Conservation (phyloP, 176 grass and related monocot genomes). For the Poa pratensis region DNA sequence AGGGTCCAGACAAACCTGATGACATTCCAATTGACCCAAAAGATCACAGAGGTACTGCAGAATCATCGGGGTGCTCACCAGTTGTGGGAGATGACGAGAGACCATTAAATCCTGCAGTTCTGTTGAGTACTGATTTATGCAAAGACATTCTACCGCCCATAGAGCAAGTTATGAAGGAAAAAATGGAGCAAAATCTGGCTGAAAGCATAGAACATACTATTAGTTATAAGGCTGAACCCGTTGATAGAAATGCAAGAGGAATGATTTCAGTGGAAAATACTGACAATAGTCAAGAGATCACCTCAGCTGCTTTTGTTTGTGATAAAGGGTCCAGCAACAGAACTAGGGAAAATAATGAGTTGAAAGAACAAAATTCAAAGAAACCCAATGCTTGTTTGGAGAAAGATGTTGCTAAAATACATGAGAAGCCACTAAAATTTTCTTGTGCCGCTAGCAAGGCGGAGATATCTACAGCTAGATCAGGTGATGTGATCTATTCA, state of each 20-base stretch:
- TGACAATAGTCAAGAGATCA: conserved; percentile 5
- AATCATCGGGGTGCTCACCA: conserved; percentile 28
- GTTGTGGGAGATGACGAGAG: conserved; percentile 13
- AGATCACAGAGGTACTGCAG: not conserved
- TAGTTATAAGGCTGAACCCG: conserved; percentile 11
- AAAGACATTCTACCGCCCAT: not conserved
- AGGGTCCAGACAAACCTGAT: not conserved
- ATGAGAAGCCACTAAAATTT: conserved; percentile 26
- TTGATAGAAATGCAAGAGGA: conserved; percentile 12
- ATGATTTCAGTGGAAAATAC: conserved; percentile 29
- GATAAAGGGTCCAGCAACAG: not conserved
- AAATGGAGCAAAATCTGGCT: conserved; percentile 19
- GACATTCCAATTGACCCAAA: conserved; percentile 34
- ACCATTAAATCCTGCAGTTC: conserved; percentile 20
- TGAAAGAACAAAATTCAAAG: conserved; percentile 26
- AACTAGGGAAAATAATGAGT: conserved; percentile 21
- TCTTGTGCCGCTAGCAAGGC: conserved; percentile 25
- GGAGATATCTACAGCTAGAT: conserved; percentile 47
- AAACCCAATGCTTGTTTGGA: conserved; percentile 27
- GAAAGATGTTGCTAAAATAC: conserved; percentile 25
- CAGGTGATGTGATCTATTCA: conserved; percentile 47
- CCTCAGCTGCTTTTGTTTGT: not conserved
- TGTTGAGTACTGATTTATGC: conserved; percentile 24
- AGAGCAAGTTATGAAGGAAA: conserved; percentile 11
- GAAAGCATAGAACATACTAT: conserved; percentile 1